Base-by-base conservation (phyloP, 345 rosid genomes). In the Garcia nutans region DNA sequence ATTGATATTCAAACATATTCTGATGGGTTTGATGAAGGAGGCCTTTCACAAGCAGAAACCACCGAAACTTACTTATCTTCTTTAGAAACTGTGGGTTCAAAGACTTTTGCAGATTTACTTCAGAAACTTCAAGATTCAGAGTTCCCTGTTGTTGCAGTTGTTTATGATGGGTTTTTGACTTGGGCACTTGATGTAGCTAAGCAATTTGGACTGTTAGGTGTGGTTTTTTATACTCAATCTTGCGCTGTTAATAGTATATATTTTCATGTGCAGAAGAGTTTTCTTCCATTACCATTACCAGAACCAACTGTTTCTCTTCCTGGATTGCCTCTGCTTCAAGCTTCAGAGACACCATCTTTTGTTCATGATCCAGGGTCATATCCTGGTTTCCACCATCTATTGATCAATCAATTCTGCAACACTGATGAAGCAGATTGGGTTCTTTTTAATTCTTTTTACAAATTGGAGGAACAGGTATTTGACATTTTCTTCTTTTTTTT, bases 111-210 rank as follows among this genome's bases (percentile, higher is more conserved):
- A 0, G 31, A 44, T 28, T 45, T 81, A 11, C 62, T 84, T 5
- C n/a, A 71, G 28, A 67, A 63, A 54, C 77, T 81, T 23, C 7
- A 20, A 11, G 62, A 71, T 55, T 45, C 31, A 1, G 80, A 57
- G 56, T 20, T 16, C 0, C 80, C 82, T 17, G 65, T 84, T 23
- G 19, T 68, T 41, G 68, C 57, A 10, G 8, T 84, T 4, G 67
- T 84, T 6, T 84, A 79, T 20, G 81, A 84, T 61, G 63, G 66
- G 1, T 44, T 78, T 6, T 19, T 84, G 77, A 72, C 79, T 10
- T 81, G 82, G 84, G 81, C 72, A 1, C 80, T 79, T 56, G 87
- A 84, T 70, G 80, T 80, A 0, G 82, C 86, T 1, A 86, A 81
- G 80, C 44, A 52, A 50, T 79, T 79, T 55, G 86, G 80, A 6